phyloP scores from a whole-genome alignment of 2,329 filamentous ascomycete genomes.

The Colletotrichum sp. region DNA sequence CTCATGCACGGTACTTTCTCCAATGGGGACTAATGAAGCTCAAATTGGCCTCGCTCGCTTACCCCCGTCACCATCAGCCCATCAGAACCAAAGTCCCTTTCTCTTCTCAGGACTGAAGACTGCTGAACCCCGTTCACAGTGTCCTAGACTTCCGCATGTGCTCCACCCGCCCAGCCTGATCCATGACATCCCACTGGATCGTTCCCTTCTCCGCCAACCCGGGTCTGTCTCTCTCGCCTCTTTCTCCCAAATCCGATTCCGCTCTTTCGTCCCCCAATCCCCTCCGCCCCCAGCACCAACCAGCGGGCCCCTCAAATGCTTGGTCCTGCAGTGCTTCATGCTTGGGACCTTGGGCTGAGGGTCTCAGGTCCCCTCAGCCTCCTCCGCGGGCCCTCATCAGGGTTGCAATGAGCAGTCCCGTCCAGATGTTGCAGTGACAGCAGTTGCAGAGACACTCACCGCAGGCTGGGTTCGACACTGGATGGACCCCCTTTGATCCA shows the following conservation, averaged over 20 bases:
- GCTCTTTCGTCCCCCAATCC: neutral
- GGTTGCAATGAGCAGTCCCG: neutral
- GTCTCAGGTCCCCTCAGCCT: slow-evolving; percentile 1
- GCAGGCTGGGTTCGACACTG: neutral
- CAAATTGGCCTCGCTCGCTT: slow-evolving; percentile 19
- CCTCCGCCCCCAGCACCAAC: slow-evolving; percentile 1
- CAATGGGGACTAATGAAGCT: neutral
- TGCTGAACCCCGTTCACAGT: neutral
- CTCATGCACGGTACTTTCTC: slow-evolving; percentile 21
- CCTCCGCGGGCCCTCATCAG: neutral
- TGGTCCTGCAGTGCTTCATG: neutral
- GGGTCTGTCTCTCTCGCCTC: neutral
- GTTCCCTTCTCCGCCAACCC: slow-evolving; percentile 12
- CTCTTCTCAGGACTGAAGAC: neutral
- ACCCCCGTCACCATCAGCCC: slow-evolving; percentile 15
- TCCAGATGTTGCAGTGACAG: neutral
- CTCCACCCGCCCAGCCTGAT: slow-evolving; percentile 1
- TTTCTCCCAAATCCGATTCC: neutral
- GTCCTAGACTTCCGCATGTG: neutral
- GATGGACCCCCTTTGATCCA: neutral
- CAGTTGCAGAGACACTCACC: neutral
- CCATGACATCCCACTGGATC: neutral
- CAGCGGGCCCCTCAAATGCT: neutral
- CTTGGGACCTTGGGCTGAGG: neutral
- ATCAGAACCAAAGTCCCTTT: slow-evolving; percentile 17